Evolutionary conservation across 2,329 filamentous ascomycete species (phyloP).

Genomic region (Didymella exigua): DNA sequence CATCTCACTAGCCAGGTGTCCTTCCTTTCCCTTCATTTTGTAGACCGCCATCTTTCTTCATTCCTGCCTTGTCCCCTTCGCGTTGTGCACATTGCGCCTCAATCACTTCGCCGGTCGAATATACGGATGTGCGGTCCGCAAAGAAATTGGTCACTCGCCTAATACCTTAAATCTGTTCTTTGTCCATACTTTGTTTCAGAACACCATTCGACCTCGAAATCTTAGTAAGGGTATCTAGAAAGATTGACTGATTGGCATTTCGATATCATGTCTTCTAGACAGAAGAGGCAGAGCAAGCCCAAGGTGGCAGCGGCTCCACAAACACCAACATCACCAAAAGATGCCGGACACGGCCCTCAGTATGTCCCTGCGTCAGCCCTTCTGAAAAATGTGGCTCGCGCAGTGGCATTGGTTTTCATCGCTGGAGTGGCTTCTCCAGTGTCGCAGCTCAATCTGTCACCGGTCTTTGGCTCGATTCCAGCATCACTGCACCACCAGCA

Average conservation of each 20-base stretch:
- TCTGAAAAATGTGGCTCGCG: slow-evolving; percentile 41
- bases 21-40: slow-evolving; percentile 13
- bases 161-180: slow-evolving; percentile 25
- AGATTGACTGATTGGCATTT: slow-evolving; percentile 13
- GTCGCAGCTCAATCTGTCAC: slow-evolving; percentile 78
- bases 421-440: slow-evolving; percentile 70
- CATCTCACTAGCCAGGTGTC: slow-evolving; percentile 23
- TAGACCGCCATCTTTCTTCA: slow-evolving; percentile 9
- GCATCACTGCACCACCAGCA: slow-evolving; percentile 72
- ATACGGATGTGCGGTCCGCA: slow-evolving; percentile 32
- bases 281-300: slow-evolving; percentile 45
- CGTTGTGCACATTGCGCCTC: slow-evolving; percentile 1
- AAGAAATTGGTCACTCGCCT: slow-evolving; percentile 22
- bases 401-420: slow-evolving; percentile 57
- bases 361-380: slow-evolving; percentile 31
- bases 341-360: slow-evolving; percentile 32
- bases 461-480: slow-evolving; percentile 86
- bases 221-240: background rate
- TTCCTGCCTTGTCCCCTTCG: slow-evolving; percentile 8
- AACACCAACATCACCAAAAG: slow-evolving; percentile 13
- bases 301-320: slow-evolving; percentile 25
- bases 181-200: slow-evolving; percentile 5
- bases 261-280: slow-evolving; percentile 38
- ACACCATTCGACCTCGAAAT: background rate
- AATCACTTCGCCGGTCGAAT: slow-evolving; percentile 30